Evolutionary conservation across 208 protist species (phyloP).

Genomic region (Cochliopodium minus): DNA sequence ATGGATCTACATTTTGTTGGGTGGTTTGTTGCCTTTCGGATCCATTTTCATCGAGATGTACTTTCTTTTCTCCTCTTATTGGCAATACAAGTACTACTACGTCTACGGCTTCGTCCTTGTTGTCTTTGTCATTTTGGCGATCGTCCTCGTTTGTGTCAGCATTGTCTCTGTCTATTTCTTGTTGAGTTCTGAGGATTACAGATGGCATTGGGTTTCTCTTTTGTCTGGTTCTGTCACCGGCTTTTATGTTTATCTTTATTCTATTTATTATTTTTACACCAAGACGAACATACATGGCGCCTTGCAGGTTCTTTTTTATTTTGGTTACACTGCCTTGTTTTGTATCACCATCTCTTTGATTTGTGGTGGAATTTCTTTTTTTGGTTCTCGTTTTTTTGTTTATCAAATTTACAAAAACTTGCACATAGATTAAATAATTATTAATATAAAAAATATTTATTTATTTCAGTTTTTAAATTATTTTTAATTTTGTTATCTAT

Average conservation of each 20-base stretch:
- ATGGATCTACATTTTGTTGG: constrained; percentile 38
- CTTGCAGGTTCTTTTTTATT: constrained; percentile 67
- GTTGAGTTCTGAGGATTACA: constrained; percentile 67
- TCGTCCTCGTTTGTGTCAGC: constrained; percentile 60
- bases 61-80: constrained; percentile 77
- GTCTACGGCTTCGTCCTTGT: constrained; percentile 78
- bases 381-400: neutral
- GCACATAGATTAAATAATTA: constrained; percentile 6
- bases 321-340: constrained; percentile 49
- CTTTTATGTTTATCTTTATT: constrained; percentile 64
- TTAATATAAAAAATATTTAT: no score
- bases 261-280: constrained; percentile 64
- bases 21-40: constrained; percentile 74
- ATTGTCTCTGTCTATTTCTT: constrained; percentile 69
- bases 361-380: neutral
- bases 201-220: constrained; percentile 77
- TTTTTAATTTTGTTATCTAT: no score
- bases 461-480: no score
- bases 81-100: constrained; percentile 88
- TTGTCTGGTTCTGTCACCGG: constrained; percentile 45
- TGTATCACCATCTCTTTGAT: constrained; percentile 36
- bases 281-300: constrained; percentile 66
- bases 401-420: constrained; percentile 2
- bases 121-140: constrained; percentile 61
- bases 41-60: constrained; percentile 82